These are phyloP conservation scores for Thraustochytrium striatum DNA, from an alignment of 352 stramenopile genomes.

Conservation along the genomic window DNA sequence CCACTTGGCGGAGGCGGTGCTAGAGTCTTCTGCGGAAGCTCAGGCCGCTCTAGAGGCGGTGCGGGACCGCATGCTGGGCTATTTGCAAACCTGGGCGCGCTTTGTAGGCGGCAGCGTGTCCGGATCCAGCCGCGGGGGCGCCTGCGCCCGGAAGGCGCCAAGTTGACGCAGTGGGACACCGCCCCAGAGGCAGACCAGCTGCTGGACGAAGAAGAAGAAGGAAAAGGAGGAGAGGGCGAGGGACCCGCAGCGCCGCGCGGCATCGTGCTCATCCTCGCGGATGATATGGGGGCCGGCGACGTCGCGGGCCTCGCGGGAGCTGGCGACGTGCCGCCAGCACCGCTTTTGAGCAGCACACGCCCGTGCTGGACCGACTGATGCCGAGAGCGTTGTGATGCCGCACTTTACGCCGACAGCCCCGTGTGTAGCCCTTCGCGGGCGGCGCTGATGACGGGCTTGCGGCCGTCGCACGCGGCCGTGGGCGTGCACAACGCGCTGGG, in stretches of 20 bases:
- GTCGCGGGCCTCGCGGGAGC: neutral
- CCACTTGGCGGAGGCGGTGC: neutral
- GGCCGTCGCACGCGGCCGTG: neutral
- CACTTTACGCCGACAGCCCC: neutral
- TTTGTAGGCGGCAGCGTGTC: neutral
- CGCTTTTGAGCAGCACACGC: neutral
- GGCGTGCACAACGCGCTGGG: neutral
- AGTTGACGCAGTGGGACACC: neutral
- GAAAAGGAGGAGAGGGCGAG: neutral
- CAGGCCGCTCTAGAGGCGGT: neutral
- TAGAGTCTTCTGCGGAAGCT: neutral
- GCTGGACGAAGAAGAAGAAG: no score
- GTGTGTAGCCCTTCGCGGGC: slow-evolving; percentile 1
- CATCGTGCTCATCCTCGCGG: slow-evolving; percentile 3
- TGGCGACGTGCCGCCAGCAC: neutral
- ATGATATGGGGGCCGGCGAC: neutral
- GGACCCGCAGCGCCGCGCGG: neutral
- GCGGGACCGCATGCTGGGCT: neutral
- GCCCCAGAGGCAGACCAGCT: neutral
- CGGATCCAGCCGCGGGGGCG: no score
- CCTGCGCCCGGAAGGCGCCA: no score
- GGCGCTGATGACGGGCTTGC: neutral
- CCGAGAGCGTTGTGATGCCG: neutral
- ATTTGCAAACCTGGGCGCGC: neutral
- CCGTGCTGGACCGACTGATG: neutral